Evolutionary conservation across 192 early-diverging fungal genomes (phyloP).

Genomic region (Gorgonomyces haynaldii): DNA sequence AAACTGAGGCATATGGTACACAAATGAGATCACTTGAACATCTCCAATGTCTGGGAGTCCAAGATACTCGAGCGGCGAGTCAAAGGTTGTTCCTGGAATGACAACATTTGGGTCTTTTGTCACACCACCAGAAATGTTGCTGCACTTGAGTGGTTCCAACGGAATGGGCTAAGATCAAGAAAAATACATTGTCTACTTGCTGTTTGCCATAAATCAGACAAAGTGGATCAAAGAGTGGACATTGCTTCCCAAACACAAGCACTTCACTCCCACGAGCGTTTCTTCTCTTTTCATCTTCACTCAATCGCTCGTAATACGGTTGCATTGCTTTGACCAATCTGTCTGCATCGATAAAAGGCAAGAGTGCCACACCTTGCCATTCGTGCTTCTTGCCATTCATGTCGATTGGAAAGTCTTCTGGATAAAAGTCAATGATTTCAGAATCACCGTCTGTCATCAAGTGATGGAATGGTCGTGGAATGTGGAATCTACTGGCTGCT

Average conservation of each 20-base stretch:
- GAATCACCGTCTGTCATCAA: constrained; percentile 75
- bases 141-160: constrained; percentile 17
- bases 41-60: constrained; percentile 26
- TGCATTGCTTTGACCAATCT: constrained; percentile 72
- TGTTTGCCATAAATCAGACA: constrained; percentile 25
- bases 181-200: constrained; percentile 3
- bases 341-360: constrained; percentile 92
- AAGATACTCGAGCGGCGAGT: constrained; percentile 26
- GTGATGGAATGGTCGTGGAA: constrained; percentile 68
- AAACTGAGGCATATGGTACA: constrained; percentile 34
- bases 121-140: constrained; percentile 21
- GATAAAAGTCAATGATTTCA: constrained; percentile 95
- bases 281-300: constrained; percentile 28
- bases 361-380: constrained; percentile 96
- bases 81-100: constrained; percentile 34
- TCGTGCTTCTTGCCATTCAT: constrained; percentile 97
- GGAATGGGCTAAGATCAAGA: constrained; percentile 10
- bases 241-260: constrained; percentile 18
- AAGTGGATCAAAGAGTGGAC: constrained; percentile 28
- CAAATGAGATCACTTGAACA: constrained; percentile 17
- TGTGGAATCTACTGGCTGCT: constrained; percentile 65
- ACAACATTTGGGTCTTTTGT: constrained; percentile 30
- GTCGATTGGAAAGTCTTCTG: constrained; percentile 78
- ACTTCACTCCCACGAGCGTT: constrained; percentile 33
- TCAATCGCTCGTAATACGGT: constrained; percentile 25